Conservation (phyloP, 78 protist genomes). For the Bodo saltans region DNA sequence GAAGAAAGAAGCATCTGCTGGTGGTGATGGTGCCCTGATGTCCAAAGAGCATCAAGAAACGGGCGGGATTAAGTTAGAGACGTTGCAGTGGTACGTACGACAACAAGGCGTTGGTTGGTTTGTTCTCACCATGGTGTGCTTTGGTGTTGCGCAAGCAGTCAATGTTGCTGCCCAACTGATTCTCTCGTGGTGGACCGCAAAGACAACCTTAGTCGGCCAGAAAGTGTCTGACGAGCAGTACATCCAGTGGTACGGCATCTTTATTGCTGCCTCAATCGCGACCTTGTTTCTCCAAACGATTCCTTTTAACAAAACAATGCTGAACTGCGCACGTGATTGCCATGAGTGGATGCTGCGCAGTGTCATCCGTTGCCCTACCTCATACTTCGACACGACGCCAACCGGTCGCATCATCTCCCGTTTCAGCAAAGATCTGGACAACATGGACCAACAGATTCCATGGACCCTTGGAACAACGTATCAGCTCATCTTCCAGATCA, state of each 20-base stretch:
- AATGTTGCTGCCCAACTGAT: background rate
- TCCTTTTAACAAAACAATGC: constrained; percentile 12
- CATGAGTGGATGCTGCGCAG: constrained; percentile 35
- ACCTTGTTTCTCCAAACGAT: background rate
- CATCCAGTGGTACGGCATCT: background rate
- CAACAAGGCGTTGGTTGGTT: background rate
- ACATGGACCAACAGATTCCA: constrained; percentile 20
- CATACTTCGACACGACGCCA: constrained; percentile 96
- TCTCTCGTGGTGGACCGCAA: constrained; percentile 32
- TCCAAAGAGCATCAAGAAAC: constrained; percentile 6
- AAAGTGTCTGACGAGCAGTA: background rate
- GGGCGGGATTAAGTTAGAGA: constrained; percentile 1
- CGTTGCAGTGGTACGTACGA: background rate
- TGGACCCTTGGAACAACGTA: constrained; percentile 31
- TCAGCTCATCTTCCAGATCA: background rate
- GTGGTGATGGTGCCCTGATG: background rate
- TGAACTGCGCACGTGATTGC: background rate
- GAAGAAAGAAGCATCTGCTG: constrained; percentile 1
- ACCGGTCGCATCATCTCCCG: constrained; percentile 93
- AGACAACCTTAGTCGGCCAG: background rate
- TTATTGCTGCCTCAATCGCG: background rate
- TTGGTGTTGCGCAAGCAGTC: background rate
- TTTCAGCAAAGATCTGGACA: constrained; percentile 67
- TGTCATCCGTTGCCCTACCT: constrained; percentile 83
- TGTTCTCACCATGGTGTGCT: background rate